Base-by-base conservation (phyloP, 305 asterid genomes). In the Fraxinus albicans region DNA sequence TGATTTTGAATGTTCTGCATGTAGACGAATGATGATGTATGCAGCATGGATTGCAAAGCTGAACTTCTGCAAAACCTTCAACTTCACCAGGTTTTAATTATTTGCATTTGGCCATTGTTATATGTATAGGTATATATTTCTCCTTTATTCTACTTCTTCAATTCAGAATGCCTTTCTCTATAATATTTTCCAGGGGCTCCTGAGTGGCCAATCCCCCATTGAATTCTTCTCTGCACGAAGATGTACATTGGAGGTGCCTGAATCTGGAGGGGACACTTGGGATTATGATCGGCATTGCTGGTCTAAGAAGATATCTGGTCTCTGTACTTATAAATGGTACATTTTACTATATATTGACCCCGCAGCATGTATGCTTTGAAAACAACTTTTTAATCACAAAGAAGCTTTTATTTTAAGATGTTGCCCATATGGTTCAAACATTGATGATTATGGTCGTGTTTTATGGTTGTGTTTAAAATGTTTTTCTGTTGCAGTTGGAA, bases 31-130 rank as follows among this genome's bases (percentile, higher is more conserved):
- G 97, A 94, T 77, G 98, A 94, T 79, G 77, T 94, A 76, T 94
- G 98, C 89, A 94, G 98, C 89, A 87, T 83, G 77, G 97, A 93
- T 75, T 94, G 97, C 93, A 94, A 94, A 87, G 79, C 82, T 69
- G 91, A 93, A 84, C 88, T 91, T 82, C 83, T 94, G 74, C 90
- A 90, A 85, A 89, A 85, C 82, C 78, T 78, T 84, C 83, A 88
- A 83, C 42, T 85, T 78, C 86, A 85, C 23, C 80, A 92, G 97
- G 98, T 93, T 74, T 80, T 78, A 78, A 42, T 83, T 53, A 3
- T 60, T 78, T 60, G 36, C 10, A 77, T 78, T 74, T n/a, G 65
- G 65, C 25, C 65, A 4, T 53, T 19, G 69, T 19, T 58, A 58
- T 2, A 58, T 19, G 4, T 19, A 58, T 58, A 21, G 47, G 76